Evolutionary conservation across 1,284 basidiomycete genomes (phyloP).

Genomic region (Malassezia sympodialis): DNA sequence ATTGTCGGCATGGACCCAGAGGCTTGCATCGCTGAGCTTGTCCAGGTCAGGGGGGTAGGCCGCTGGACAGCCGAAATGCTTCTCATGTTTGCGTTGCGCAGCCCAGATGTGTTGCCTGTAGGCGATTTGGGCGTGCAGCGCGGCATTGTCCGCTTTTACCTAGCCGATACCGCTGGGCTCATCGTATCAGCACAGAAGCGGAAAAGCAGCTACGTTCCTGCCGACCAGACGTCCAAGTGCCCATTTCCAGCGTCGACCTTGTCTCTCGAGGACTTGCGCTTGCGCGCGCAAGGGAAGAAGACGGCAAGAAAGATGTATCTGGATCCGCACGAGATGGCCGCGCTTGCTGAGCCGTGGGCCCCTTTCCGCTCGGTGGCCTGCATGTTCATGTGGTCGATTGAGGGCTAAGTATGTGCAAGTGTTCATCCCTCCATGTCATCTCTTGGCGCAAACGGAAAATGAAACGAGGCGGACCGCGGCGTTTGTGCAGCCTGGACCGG

Average conservation of each 20-base stretch:
- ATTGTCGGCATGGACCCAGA: constrained; percentile 33
- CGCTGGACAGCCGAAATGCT: constrained; percentile 46
- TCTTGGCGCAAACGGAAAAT: background rate
- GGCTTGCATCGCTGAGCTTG: constrained; percentile 32
- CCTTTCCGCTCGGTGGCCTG: constrained; percentile 39
- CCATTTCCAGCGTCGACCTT: constrained; percentile 16
- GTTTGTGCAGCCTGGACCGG: background rate
- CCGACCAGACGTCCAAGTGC: constrained; percentile 1
- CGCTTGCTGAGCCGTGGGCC: constrained; percentile 31
- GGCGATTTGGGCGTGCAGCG: constrained; percentile 44
- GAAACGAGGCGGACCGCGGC: background rate
- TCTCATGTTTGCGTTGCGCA: constrained; percentile 44
- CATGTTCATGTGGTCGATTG: constrained; percentile 40
- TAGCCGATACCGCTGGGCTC: constrained; percentile 25
- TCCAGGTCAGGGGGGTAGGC: constrained; percentile 42
- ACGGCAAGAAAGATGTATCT: constrained; percentile 40
- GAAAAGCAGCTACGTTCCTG: constrained; percentile 10
- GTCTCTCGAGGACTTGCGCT: constrained; percentile 20
- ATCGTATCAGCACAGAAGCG: constrained; percentile 30
- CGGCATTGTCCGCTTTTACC: constrained; percentile 39
- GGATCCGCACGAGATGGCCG: constrained; percentile 39
- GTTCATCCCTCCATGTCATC: background rate
- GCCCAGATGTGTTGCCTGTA: constrained; percentile 36
- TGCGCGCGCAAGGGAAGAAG: constrained; percentile 37
- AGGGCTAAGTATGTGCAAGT: constrained; percentile 15